A percentile compares a stretch with the other conserved stretches of the same genome.
Conservation (phyloP, 805 yeast species). For the Starmerella lactis-condensi region DNA sequence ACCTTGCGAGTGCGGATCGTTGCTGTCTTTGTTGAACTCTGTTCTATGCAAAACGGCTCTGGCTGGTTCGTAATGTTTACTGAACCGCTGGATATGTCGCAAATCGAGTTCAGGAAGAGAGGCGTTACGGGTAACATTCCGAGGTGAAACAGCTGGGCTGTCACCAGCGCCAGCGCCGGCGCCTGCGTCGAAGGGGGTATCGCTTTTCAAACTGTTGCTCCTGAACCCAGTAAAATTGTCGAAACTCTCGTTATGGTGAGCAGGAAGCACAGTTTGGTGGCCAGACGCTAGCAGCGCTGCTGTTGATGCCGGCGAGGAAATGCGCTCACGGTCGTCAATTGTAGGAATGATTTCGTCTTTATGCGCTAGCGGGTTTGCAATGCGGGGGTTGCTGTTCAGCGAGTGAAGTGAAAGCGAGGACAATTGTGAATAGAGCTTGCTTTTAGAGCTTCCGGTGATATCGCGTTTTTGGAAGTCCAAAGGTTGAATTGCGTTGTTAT, state of each 20-base stretch:
- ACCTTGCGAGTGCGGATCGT: constrained; percentile 1
- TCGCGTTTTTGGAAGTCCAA: constrained; percentile 16
- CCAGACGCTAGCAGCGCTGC: too few relatives aligned
- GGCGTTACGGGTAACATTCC: neutral
- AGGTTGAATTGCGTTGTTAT: too few relatives aligned
- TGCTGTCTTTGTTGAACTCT: constrained; percentile 4
- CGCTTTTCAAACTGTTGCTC: constrained; percentile 1
- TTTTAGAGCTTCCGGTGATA: constrained; percentile 7
- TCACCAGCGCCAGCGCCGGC: neutral
- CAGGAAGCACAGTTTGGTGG: too few relatives aligned
- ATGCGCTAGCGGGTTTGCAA: neutral
- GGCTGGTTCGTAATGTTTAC: constrained; percentile 17
- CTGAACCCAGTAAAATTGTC: neutral
- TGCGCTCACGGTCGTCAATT: constrained; percentile 20
- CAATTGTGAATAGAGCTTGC: constrained; percentile 11
- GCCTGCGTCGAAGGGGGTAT: neutral
- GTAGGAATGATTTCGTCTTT: constrained; percentile 13
- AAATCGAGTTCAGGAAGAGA: neutral
- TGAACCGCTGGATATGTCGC: constrained; percentile 3
- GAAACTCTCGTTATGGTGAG: too few relatives aligned
- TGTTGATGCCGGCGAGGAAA: constrained; percentile 20
- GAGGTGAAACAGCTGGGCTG: too few relatives aligned
- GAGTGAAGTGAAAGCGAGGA: constrained; percentile 11
- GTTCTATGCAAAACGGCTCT: constrained; percentile 14
- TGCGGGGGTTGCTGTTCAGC: constrained; percentile 4